A percentile compares a stretch with the other conserved stretches of the same genome.
phyloP scores from a whole-genome alignment of 345 rosid species.

The Heritiera littoralis region DNA sequence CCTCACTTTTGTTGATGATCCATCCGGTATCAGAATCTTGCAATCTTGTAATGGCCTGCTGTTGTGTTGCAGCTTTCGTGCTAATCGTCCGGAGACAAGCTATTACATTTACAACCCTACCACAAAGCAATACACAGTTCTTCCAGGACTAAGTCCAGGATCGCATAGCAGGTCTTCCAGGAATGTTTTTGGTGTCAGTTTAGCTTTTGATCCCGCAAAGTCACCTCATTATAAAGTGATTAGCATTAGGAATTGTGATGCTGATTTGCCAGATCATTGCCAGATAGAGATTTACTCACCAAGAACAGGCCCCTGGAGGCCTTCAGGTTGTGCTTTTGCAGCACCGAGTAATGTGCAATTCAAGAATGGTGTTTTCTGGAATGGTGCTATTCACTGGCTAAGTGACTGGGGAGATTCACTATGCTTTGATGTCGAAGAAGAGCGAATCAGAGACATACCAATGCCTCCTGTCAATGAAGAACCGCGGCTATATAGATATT shows the following conservation, averaged over 20 bases:
- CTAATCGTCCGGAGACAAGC: not conserved
- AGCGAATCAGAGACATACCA: conserved; percentile 31
- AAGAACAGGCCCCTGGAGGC: conserved; percentile 34
- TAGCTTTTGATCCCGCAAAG: conserved; percentile 47
- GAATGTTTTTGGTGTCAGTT: conserved; percentile 16
- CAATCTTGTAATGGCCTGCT: conserved; percentile 55
- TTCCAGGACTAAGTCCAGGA: conserved; percentile 21
- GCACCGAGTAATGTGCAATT: not conserved
- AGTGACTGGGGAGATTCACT: conserved; percentile 22
- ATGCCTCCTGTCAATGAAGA: conserved; percentile 21
- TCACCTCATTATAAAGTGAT: conserved; percentile 48
- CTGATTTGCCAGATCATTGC: conserved; percentile 1
- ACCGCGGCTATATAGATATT: conserved; percentile 4
- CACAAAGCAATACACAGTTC: conserved; percentile 32
- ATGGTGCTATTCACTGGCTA: conserved; percentile 39
- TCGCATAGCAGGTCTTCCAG: not conserved
- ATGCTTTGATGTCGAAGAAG: conserved; percentile 31
- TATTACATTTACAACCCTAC: conserved; percentile 46
- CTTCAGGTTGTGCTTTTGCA: conserved; percentile 18
- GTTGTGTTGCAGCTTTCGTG: conserved; percentile 33
- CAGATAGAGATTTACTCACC: conserved; percentile 38
- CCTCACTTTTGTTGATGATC: conserved; percentile 29
- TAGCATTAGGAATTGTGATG: conserved; percentile 10
- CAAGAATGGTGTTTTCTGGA: conserved; percentile 29
- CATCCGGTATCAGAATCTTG: conserved; percentile 27